Conservation (phyloP, 1,139 yeast species). For the Taiozyma onychis region DNA sequence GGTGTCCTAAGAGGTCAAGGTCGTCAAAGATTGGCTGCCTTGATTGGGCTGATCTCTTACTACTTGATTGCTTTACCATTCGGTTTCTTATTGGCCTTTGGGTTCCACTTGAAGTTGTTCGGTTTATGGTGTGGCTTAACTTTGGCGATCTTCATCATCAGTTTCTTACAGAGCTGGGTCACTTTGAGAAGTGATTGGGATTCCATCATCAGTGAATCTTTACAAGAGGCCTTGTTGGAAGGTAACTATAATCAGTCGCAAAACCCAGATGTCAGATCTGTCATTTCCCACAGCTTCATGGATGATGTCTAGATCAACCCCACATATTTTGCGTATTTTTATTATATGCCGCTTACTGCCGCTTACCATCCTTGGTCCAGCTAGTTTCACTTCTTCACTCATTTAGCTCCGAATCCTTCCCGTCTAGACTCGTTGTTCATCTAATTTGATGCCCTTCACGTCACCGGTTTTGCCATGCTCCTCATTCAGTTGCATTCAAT, state of each 20-base stretch:
- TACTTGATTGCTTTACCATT: constrained; percentile 53
- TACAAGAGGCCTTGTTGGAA: constrained; percentile 15
- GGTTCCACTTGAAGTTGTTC: constrained; percentile 35
- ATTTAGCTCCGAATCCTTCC: neutral
- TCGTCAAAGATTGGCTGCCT: constrained; percentile 57
- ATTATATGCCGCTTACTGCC: neutral
- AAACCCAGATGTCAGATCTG: constrained; percentile 7
- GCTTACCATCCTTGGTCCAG: neutral
- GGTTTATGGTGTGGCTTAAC: constrained; percentile 65
- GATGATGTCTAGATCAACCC: constrained; percentile 5
- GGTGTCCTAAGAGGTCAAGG: constrained; percentile 66
- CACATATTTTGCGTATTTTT: neutral
- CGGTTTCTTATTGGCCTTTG: constrained; percentile 48
- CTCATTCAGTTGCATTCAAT: neutral
- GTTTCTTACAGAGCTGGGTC: constrained; percentile 41
- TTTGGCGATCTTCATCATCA: constrained; percentile 41
- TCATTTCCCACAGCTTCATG: constrained; percentile 15
- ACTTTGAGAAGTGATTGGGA: constrained; percentile 54
- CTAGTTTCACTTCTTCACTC: neutral
- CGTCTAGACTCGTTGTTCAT: neutral
- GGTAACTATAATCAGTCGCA: neutral
- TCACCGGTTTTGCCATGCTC: neutral
- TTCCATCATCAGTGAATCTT: constrained; percentile 27
- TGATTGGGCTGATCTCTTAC: constrained; percentile 47
- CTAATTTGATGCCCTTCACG: neutral